phyloP scores from a whole-genome alignment of 148 eudicot species.

The Chenopodium suecicum region DNA sequence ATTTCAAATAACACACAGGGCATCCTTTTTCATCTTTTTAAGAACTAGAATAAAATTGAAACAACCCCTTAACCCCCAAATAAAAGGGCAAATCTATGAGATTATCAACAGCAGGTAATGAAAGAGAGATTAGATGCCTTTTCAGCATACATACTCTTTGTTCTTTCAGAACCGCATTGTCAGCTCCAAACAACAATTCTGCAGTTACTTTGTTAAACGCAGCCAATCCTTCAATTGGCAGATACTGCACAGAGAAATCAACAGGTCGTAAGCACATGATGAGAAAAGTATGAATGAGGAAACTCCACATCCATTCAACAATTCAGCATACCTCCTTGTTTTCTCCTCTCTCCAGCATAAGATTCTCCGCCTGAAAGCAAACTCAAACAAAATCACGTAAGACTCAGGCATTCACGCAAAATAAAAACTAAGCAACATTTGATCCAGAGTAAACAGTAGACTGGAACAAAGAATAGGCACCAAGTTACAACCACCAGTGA shows the following conservation, averaged over 20 bases:
- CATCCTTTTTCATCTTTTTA: neutral
- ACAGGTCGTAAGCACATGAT: constrained; percentile 20
- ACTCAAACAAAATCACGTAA: neutral
- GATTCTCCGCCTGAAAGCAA: constrained; percentile 67
- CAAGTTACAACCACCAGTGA: neutral
- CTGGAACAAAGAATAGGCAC: neutral
- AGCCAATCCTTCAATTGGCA: constrained; percentile 97
- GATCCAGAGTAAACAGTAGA: neutral
- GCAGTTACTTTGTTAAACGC: constrained; percentile 93
- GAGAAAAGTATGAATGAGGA: constrained; percentile 3
- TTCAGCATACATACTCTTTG: constrained; percentile 56
- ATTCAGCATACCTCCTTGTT: constrained; percentile 85
- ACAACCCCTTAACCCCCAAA: neutral
- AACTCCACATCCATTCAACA: constrained; percentile 6
- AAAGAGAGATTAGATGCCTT: neutral
- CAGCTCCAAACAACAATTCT: constrained; percentile 90
- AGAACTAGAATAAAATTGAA: neutral
- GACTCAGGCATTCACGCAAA: neutral
- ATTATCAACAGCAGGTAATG: neutral
- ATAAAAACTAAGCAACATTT: neutral
- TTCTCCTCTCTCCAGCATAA: constrained; percentile 92
- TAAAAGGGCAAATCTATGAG: neutral
- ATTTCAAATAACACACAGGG: neutral
- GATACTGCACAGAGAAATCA: constrained; percentile 55
- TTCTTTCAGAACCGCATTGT: constrained; percentile 64